A percentile compares a stretch with the other conserved stretches of the same genome.
Evolutionary conservation across 371 early-diverging fungal genomes (phyloP).

Genomic region (Apophysomyces ossiformis): DNA sequence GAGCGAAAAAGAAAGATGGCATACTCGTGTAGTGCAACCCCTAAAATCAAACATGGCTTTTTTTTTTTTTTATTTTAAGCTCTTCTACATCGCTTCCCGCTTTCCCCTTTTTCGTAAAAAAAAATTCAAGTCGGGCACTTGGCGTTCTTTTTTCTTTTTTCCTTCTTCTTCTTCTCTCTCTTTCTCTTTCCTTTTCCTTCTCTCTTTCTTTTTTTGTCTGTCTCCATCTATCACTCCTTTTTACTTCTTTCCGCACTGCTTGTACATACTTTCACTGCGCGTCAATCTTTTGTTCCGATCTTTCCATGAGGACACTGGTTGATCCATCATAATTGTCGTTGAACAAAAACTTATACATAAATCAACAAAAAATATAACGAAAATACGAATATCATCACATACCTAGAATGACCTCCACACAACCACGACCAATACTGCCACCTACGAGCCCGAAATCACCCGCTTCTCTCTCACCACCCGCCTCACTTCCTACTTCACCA

Average conservation of each 20-base stretch:
- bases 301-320: conserved; percentile 13
- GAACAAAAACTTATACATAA: conserved; percentile 8
- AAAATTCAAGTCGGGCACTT: conserved; percentile 5
- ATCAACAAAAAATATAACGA: conserved; percentile 3
- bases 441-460: conserved; percentile 2
- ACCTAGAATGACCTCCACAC: conserved; percentile 13
- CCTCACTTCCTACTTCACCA: conserved; percentile 23
- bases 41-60: conserved; percentile 21
- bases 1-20: not conserved
- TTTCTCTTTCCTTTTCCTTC: conserved; percentile 1
- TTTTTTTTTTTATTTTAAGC: not conserved
- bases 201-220: not conserved
- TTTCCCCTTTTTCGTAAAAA: conserved; percentile 13
- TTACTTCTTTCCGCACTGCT: conserved; percentile 5
- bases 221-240: not conserved
- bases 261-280: conserved; percentile 21
- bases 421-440: conserved; percentile 9
- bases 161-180: conserved; percentile 6
- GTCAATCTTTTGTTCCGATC: conserved; percentile 12
- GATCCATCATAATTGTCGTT: conserved; percentile 12
- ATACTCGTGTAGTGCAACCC: conserved; percentile 13
- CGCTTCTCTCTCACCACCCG: conserved; percentile 20
- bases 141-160: conserved; percentile 15
- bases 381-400: conserved; percentile 9
- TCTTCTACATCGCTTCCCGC: conserved; percentile 12